Conservation (phyloP, 306 rosid genomes). For the Ziziphus jujuba region DNA sequence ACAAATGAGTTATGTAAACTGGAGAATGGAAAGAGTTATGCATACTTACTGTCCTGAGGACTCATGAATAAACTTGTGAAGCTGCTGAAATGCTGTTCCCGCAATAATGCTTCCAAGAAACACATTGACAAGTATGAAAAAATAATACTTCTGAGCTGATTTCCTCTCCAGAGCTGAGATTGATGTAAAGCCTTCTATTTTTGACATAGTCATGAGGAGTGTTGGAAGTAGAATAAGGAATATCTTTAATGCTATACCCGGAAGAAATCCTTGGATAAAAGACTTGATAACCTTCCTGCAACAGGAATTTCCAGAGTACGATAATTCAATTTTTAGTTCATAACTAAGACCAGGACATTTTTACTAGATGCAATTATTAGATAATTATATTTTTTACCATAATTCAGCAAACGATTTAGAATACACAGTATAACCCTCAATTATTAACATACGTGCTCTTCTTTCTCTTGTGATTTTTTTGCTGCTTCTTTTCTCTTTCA, state of each 20-base stretch:
- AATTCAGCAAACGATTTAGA: not conserved
- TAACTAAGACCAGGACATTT: constrained; percentile 10
- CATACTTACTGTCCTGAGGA: constrained; percentile 65
- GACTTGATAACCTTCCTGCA: constrained; percentile 64
- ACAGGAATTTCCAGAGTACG: constrained; percentile 29
- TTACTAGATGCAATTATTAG: not conserved
- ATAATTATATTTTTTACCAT: not conserved
- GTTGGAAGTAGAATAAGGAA: constrained; percentile 74
- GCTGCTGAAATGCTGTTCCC: constrained; percentile 93
- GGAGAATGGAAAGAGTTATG: constrained; percentile 7
- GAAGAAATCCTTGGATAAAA: constrained; percentile 86
- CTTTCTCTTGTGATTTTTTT: too few species aligned
- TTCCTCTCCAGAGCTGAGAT: constrained; percentile 73
- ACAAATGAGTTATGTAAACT: not conserved
- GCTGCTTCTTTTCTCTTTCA: too few species aligned
- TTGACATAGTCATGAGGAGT: constrained; percentile 77
- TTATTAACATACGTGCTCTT: too few species aligned
- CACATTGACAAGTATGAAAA: constrained; percentile 77
- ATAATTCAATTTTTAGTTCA: constrained; percentile 15
- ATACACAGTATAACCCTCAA: too few species aligned
- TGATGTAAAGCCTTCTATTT: constrained; percentile 69
- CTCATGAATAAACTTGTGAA: constrained; percentile 44
- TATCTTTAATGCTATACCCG: constrained; percentile 83
- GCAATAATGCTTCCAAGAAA: constrained; percentile 84
- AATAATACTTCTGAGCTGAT: constrained; percentile 77